phyloP scores from a whole-genome alignment of 1,284 basidiomycete genomes.

The Pseudozyma hubeiensis region DNA sequence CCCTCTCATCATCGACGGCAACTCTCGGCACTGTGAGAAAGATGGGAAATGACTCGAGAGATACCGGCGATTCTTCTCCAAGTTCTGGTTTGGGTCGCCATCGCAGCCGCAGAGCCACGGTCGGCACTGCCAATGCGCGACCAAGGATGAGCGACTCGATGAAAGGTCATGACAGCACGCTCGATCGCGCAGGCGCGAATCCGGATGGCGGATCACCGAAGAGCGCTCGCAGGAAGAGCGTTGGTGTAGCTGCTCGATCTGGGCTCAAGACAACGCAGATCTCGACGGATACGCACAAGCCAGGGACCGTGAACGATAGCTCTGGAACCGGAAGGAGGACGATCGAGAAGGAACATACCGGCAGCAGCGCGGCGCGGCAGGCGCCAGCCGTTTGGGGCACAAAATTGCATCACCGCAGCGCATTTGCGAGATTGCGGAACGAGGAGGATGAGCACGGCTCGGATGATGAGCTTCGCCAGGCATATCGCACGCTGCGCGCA shows the following conservation, averaged over 20 bases:
- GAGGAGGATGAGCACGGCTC: conserved; percentile 35
- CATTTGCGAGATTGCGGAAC: not conserved
- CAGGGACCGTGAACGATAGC: not conserved
- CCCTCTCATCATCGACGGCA: conserved; percentile 16
- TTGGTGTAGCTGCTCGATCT: conserved; percentile 13
- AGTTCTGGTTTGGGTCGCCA: conserved; percentile 14
- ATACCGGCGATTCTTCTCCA: conserved; percentile 13
- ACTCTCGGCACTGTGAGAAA: conserved; percentile 17
- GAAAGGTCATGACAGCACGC: not conserved
- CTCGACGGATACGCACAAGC: not conserved
- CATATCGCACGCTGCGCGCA: conserved; percentile 24
- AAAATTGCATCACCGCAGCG: not conserved
- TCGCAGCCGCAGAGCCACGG: conserved; percentile 35
- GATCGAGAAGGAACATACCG: conserved; percentile 8
- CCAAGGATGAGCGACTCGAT: conserved; percentile 4
- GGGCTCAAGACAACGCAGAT: conserved; percentile 12
- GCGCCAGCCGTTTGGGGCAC: not conserved
- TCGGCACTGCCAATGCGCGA: conserved; percentile 16
- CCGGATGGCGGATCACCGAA: conserved; percentile 4
- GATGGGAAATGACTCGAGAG: not conserved
- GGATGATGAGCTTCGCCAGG: conserved; percentile 34
- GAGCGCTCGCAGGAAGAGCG: conserved; percentile 19
- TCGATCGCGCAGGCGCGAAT: not conserved
- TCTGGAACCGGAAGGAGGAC: not conserved
- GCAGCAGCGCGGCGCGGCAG: conserved; percentile 2